These are phyloP conservation scores for Exophiala mesophila DNA, from an alignment of 2,329 filamentous ascomycete genomes.

Conservation along the genomic window DNA sequence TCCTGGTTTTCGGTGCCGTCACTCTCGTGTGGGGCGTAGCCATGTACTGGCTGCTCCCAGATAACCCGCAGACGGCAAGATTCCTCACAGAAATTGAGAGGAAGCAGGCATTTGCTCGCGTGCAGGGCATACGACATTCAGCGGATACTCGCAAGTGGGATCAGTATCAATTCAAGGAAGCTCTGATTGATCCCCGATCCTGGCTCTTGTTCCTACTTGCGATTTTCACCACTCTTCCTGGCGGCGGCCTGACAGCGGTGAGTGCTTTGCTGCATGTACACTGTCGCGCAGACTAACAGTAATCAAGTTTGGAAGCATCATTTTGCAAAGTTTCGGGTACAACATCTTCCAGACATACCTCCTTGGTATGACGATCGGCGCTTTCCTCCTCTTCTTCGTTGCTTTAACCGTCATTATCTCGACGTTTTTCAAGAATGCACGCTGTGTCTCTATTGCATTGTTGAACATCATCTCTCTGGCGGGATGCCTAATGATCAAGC, in stretches of 20 bases:
- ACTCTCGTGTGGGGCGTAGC: constrained; percentile 30
- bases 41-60: constrained; percentile 27
- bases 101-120: constrained; percentile 7
- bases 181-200: constrained; percentile 27
- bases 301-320: constrained; percentile 22
- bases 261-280: too few species aligned
- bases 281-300: too few species aligned
- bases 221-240: constrained; percentile 29
- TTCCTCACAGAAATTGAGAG: constrained; percentile 6
- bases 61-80: constrained; percentile 19
- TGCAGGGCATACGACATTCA: constrained; percentile 7
- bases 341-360: constrained; percentile 25
- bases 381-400: constrained; percentile 23
- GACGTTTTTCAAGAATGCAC: constrained; percentile 20
- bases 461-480: constrained; percentile 23
- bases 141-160: constrained; percentile 7
- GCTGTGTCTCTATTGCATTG: constrained; percentile 15
- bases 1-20: constrained; percentile 5
- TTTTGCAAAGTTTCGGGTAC: constrained; percentile 27
- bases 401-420: constrained; percentile 20
- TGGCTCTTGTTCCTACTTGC: constrained; percentile 31
- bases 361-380: constrained; percentile 23
- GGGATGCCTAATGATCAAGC: constrained; percentile 26
- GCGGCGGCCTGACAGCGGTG: constrained; percentile 30
- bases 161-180: constrained; percentile 31